phyloP scores from a whole-genome alignment of 179 eudicot genomes.

The Beta corolliflora region DNA sequence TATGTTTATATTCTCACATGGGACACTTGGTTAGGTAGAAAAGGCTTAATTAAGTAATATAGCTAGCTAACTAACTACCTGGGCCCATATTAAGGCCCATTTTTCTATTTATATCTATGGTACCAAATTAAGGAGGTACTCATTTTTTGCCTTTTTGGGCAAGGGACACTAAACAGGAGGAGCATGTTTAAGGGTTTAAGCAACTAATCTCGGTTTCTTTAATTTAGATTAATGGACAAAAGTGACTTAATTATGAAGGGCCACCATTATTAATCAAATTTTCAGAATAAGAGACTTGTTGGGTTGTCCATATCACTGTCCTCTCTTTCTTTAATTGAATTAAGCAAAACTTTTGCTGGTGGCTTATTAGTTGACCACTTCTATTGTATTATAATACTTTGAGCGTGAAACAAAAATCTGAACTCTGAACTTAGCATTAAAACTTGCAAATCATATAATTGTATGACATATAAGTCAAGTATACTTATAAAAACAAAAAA shows the following conservation, averaged over 20 bases:
- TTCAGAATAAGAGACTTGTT: background rate
- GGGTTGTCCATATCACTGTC: conserved; percentile 13
- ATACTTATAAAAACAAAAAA: background rate
- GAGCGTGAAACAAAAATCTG: conserved; percentile 11
- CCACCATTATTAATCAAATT: background rate
- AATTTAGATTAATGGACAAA: conserved; percentile 10
- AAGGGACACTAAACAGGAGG: conserved; percentile 3
- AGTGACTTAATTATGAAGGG: conserved; percentile 4
- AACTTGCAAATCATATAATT: background rate
- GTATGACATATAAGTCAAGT: background rate
- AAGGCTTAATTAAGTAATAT: conserved; percentile 8
- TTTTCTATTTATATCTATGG: background rate
- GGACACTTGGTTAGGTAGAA: conserved; percentile 10
- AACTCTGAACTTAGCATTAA: conserved; percentile 14
- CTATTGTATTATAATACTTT: background rate
- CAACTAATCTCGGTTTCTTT: conserved; percentile 15
- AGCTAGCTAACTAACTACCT: background rate
- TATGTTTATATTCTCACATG: background rate
- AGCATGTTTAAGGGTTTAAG: conserved; percentile 10
- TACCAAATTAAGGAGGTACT: background rate
- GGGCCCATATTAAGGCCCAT: background rate
- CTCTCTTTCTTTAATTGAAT: conserved; percentile 4
- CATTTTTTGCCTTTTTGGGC: conserved; percentile 2
- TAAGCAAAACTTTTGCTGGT: conserved; percentile 7
- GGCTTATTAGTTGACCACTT: conserved; percentile 20